Percentiles rank a stretch among this genome's conserved stretches.
Conservation (phyloP, 2,329 filamentous ascomycete genomes). For the Colletotrichum caudatum region DNA sequence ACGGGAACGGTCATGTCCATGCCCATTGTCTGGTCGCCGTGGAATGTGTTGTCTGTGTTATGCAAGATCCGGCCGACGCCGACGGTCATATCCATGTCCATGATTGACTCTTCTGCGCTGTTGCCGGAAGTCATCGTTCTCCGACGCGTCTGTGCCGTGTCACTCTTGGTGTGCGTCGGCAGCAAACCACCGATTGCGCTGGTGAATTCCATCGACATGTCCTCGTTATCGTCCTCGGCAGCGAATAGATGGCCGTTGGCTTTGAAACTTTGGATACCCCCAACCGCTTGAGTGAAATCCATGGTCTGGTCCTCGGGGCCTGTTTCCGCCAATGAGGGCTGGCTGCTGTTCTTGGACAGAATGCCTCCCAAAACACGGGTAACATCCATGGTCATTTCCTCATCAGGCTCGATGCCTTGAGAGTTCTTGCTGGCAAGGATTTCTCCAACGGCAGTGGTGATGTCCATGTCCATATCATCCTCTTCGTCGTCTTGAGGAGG, state of each 20-base stretch:
- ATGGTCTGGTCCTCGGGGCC: conserved; percentile 75
- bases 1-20: conserved; percentile 78
- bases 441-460: conserved; percentile 67
- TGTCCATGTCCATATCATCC: conserved; percentile 65
- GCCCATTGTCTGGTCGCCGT: conserved; percentile 61
- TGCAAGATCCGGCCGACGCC: conserved; percentile 67
- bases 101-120: conserved; percentile 48
- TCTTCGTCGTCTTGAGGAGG: conserved; percentile 32
- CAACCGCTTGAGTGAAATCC: conserved; percentile 86
- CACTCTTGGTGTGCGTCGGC: conserved; percentile 45
- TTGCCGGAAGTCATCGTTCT: conserved; percentile 45
- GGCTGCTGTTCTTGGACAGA: conserved; percentile 60
- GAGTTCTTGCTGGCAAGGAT: conserved; percentile 57
- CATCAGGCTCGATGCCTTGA: conserved; percentile 60
- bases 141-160: conserved; percentile 45
- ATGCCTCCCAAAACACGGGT: conserved; percentile 87
- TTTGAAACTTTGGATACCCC: conserved; percentile 67
- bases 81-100: conserved; percentile 71
- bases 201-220: conserved; percentile 85
- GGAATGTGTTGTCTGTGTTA: conserved; percentile 42
- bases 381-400: conserved; percentile 94
- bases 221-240: conserved; percentile 65
- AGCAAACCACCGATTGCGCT: conserved; percentile 71
- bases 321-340: conserved; percentile 9
- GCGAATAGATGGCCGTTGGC: conserved; percentile 48